Base-by-base conservation (phyloP, 176 grass and related monocot species). In the Thalia dealbata region DNA sequence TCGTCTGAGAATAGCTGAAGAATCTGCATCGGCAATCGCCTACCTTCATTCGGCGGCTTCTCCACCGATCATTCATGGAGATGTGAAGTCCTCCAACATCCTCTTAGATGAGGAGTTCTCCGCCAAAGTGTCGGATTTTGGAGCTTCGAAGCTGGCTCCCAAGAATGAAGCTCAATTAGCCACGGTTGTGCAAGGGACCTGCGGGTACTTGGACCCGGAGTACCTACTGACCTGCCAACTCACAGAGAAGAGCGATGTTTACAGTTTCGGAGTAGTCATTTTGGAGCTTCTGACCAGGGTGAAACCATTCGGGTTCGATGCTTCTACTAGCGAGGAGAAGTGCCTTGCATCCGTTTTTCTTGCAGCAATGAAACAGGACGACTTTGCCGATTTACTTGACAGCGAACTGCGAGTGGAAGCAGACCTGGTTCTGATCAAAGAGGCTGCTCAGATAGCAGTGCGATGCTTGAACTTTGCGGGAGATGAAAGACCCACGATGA, bases 1-100 rank as follows among this genome's bases (percentile, higher is more conserved):
- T 4, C 78, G 83, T 7, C 67, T 85, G 8, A 76, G 73, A 58
- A 81, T 85, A 5, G 83, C 83, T 15, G 27, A 68, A 38, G 73
- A 85, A 62, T 72, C 78, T 5, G 78, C 83, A 18, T 24, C 15
- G 16, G 71, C 71, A 14, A 51, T 74, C 28, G 71, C 71, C 16
- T 74, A 74, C 28, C 28, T 74, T 5, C 71, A 74, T n/a, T 74
- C 71, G 0, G 14, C 50, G 3, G 14, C 25, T 16, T 32, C 71
- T 9, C 24, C 45, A 2, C 71, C 71, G 6, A 74, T 74, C 50
- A 54, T 74, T 16, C 71, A 74, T 27, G 24, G 52, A 21, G 71
- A 74, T 51, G 71, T 74, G 25, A 74, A 74, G 52, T 59, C 26
- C 10, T 10, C 71, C 51, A 74, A 59, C 52, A 74, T 74, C 24